Conservation (phyloP, 352 stramenopile species). For the Hyaloperonospora brassicae region DNA sequence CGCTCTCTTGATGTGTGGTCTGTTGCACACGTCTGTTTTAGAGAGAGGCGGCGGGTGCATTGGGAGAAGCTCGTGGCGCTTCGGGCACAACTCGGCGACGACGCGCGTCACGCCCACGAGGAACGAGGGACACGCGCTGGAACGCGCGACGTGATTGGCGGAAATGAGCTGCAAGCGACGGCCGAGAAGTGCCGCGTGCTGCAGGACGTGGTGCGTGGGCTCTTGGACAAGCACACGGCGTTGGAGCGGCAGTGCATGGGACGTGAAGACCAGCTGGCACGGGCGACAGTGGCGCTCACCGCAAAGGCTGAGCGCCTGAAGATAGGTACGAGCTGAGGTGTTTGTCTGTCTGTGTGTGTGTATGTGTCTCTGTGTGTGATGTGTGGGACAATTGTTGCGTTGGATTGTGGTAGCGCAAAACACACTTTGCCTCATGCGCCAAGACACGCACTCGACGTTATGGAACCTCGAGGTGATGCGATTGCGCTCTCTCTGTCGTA, state of each 20-base stretch:
- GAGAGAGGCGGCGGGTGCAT: conserved; percentile 19
- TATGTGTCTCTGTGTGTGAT: too few species aligned
- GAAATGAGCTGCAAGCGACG: conserved; percentile 22
- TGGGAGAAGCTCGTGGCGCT: conserved; percentile 21
- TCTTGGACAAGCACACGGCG: conserved; percentile 19
- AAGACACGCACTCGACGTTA: conserved; percentile 25
- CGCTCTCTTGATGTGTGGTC: not conserved
- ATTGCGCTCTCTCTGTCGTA: not conserved
- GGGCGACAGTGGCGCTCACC: conserved; percentile 4
- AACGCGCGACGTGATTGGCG: conserved; percentile 12
- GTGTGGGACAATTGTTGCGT: too few species aligned
- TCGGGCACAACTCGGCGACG: conserved; percentile 7
- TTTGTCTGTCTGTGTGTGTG: too few species aligned
- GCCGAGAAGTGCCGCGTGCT: conserved; percentile 24
- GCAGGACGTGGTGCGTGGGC: conserved; percentile 17
- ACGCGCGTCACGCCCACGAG: not conserved
- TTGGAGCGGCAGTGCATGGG: conserved; percentile 23
- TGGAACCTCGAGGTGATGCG: conserved; percentile 27
- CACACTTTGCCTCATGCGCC: conserved; percentile 14
- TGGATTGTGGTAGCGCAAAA: conserved; percentile 11
- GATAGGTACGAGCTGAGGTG: conserved; percentile 17
- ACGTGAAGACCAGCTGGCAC: conserved; percentile 18
- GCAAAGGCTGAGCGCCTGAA: conserved; percentile 15
- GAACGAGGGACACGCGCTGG: not conserved
- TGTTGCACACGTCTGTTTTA: conserved; percentile 1